These are phyloP conservation scores for Paecilomyces sp. DNA, from an alignment of 2,329 filamentous ascomycete species.

Conservation along the genomic window DNA sequence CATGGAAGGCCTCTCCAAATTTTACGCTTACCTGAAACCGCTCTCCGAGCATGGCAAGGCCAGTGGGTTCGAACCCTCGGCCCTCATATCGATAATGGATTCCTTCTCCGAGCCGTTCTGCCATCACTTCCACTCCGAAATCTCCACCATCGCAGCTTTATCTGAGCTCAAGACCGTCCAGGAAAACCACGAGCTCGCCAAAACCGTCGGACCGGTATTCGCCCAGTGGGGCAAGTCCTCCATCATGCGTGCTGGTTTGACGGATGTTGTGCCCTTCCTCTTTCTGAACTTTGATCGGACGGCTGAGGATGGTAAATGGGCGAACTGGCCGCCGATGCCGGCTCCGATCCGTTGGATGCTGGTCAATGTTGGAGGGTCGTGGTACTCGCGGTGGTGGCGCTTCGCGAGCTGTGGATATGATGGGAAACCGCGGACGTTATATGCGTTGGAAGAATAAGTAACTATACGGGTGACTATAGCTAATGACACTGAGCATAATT, in stretches of 20 bases:
- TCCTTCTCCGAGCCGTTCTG: background rate
- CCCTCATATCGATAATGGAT: background rate
- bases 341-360: conserved; percentile 1
- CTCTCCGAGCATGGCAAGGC: background rate
- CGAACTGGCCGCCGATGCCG: conserved; percentile 5
- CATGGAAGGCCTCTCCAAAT: background rate
- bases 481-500: background rate
- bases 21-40: background rate
- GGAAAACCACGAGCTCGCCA: background rate
- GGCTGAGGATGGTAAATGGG: conserved; percentile 1
- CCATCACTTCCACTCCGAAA: background rate
- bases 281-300: conserved; percentile 5
- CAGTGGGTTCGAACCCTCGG: background rate
- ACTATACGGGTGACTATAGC: background rate
- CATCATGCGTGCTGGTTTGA: background rate
- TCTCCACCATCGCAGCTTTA: background rate
- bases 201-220: background rate
- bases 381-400: conserved; percentile 2
- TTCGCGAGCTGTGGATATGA: conserved; percentile 6
- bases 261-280: conserved; percentile 5
- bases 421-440: conserved; percentile 2
- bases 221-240: conserved; percentile 4
- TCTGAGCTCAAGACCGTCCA: background rate
- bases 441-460: background rate
- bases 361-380: conserved; percentile 1